A percentile compares a stretch with the other conserved stretches of the same genome.
Conservation (phyloP, 371 early-diverging fungal genomes). For the Rhizopus delemar region DNA sequence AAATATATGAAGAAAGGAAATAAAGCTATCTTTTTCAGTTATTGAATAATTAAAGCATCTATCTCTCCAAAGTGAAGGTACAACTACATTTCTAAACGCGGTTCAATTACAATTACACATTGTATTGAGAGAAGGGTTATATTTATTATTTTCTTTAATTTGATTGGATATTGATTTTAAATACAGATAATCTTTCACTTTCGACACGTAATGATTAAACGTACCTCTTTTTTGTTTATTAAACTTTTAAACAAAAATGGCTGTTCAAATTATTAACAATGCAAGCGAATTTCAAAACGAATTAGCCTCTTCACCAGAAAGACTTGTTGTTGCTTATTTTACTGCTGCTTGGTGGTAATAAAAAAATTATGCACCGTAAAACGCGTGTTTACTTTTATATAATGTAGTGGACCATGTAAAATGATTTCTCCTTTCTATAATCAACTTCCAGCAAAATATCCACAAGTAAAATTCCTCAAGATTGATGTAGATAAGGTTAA, state of each 20-base stretch:
- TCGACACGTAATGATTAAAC: conserved; percentile 3
- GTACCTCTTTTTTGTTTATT: conserved; percentile 2
- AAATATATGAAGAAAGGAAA: no score
- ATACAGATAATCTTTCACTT: neutral
- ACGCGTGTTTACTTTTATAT: conserved; percentile 51
- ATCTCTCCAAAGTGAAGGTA: no score
- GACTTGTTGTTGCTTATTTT: conserved; percentile 59
- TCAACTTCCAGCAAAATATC: conserved; percentile 55
- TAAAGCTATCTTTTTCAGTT: no score
- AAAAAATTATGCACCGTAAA: conserved; percentile 24
- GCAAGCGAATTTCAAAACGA: conserved; percentile 38
- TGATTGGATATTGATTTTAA: conserved; percentile 2
- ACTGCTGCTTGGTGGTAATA: conserved; percentile 58
- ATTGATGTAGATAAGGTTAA: conserved; percentile 61
- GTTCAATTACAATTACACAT: no score
- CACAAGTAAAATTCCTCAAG: conserved; percentile 59
- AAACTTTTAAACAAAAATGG: conserved; percentile 7
- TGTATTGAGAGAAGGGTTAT: no score
- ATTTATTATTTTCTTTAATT: neutral
- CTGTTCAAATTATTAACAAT: conserved; percentile 28
- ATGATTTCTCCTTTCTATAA: conserved; percentile 60
- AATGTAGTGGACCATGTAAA: conserved; percentile 57
- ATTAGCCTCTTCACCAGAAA: conserved; percentile 25
- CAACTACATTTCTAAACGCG: no score
- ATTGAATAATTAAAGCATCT: no score